A percentile compares a stretch with the other conserved stretches of the same genome.
These are phyloP conservation scores for Castanea mollissima DNA, from an alignment of 306 rosid species.

Conservation along the genomic window DNA sequence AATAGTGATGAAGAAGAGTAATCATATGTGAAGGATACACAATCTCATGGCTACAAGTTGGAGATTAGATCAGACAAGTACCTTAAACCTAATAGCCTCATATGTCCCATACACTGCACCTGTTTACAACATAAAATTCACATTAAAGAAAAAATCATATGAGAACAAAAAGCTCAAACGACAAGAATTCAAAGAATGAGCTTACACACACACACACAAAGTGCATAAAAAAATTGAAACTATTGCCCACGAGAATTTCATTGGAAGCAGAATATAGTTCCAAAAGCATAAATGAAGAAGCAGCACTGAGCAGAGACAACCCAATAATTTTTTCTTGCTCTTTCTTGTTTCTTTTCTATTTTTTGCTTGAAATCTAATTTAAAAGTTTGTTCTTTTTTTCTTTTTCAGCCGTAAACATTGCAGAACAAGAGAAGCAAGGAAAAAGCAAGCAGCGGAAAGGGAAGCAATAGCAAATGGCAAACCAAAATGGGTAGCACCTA, in stretches of 20 bases:
- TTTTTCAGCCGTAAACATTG: no score
- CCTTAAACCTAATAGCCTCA: constrained; percentile 80
- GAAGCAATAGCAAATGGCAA: no score
- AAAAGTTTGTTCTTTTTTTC: no score
- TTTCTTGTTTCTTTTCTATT: no score
- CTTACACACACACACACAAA: background rate
- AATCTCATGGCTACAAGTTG: constrained; percentile 11
- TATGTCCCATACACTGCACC: constrained; percentile 89
- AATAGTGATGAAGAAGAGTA: background rate
- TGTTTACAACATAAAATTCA: constrained; percentile 21
- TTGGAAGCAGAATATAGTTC: background rate
- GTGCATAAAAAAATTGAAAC: background rate
- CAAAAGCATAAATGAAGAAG: background rate
- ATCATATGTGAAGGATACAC: background rate
- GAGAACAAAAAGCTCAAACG: background rate
- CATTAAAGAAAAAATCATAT: constrained; percentile 1
- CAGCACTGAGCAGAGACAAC: no score
- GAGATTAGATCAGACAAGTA: constrained; percentile 29
- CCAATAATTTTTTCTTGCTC: no score
- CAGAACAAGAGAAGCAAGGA: no score
- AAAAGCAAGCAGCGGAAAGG: no score
- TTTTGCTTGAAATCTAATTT: no score
- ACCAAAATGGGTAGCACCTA: no score
- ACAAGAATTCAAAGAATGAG: background rate
- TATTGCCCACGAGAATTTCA: background rate